Evolutionary conservation across 306 rosid species (phyloP).

Genomic region (Abrus pulchellus): DNA sequence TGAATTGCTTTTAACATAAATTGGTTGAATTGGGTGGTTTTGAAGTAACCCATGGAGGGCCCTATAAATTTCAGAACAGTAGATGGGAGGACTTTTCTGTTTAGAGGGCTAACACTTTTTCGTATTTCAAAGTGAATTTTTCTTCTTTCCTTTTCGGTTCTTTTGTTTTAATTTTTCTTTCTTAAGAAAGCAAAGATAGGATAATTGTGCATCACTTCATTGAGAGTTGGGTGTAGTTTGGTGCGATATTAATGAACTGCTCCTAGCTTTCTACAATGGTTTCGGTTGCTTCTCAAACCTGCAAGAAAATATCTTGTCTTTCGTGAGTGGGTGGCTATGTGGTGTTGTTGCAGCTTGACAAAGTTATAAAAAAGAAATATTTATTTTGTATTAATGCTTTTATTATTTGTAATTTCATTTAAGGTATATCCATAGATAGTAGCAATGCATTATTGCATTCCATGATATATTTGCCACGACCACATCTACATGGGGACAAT

Average conservation of each 20-base stretch:
- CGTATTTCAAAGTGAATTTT: not conserved
- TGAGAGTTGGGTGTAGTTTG: slow-evolving; percentile 33
- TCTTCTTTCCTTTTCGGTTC: not conserved
- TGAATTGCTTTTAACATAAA: slow-evolving; percentile 1
- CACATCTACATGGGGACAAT: too few relatives aligned
- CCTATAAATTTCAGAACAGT: not conserved
- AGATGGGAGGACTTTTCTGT: not conserved
- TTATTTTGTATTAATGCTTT: not conserved
- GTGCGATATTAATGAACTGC: slow-evolving; percentile 31
- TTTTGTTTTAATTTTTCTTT: not conserved
- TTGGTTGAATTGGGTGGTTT: not conserved
- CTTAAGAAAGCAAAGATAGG: not conserved
- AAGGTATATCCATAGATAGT: not conserved
- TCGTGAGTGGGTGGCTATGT: not conserved
- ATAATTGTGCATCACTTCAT: not conserved
- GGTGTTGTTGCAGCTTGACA: not conserved
- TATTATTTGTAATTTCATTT: not conserved
- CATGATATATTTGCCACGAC: not conserved
- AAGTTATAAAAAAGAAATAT: not conserved
- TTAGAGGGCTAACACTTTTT: not conserved
- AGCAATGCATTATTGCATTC: not conserved
- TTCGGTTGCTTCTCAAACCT: slow-evolving; percentile 14
- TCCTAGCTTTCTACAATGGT: slow-evolving; percentile 6
- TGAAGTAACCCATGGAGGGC: not conserved
- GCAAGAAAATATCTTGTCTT: not conserved